Conservation (phyloP, 2,329 filamentous ascomycete species). For the Paraphaeosphaeria sporulosa region DNA sequence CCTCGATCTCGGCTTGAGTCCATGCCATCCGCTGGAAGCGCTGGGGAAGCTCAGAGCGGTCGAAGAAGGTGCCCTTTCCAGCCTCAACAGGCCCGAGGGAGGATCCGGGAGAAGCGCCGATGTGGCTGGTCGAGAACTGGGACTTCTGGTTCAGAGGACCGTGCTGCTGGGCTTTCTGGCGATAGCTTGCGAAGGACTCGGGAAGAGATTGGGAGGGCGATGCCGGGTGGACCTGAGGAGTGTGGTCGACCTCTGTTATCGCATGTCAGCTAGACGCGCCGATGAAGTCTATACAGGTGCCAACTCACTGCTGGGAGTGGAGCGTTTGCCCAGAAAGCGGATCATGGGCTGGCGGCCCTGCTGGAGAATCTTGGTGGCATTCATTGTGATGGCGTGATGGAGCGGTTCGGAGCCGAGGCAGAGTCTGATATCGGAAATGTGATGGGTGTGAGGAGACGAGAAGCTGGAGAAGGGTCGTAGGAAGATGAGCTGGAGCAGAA, state of each 20-base stretch:
- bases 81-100: constrained; percentile 77
- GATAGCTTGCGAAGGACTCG: constrained; percentile 76
- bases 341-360: constrained; percentile 60
- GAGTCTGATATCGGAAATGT: constrained; percentile 1
- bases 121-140: constrained; percentile 46
- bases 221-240: constrained; percentile 75
- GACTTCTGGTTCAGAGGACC: constrained; percentile 65
- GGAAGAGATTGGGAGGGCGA: constrained; percentile 72
- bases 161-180: constrained; percentile 79
- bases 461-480: constrained; percentile 1
- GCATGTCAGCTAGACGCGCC: constrained; percentile 20
- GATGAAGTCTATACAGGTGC: background rate
- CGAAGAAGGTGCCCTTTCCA: constrained; percentile 80
- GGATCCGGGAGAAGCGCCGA: constrained; percentile 71
- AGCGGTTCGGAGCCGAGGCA: constrained; percentile 17
- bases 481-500: background rate
- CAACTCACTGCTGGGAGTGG: constrained; percentile 52
- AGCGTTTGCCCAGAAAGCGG: constrained; percentile 59
- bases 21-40: constrained; percentile 82
- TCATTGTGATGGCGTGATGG: constrained; percentile 46
- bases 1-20: constrained; percentile 87
- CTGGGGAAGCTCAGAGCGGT: constrained; percentile 83
- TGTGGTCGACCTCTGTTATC: constrained; percentile 73
- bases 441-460: background rate
- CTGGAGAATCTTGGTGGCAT: constrained; percentile 55